These are phyloP conservation scores for Spergularia bocconei DNA, from an alignment of 148 eudicot genomes.

Conservation along the genomic window DNA sequence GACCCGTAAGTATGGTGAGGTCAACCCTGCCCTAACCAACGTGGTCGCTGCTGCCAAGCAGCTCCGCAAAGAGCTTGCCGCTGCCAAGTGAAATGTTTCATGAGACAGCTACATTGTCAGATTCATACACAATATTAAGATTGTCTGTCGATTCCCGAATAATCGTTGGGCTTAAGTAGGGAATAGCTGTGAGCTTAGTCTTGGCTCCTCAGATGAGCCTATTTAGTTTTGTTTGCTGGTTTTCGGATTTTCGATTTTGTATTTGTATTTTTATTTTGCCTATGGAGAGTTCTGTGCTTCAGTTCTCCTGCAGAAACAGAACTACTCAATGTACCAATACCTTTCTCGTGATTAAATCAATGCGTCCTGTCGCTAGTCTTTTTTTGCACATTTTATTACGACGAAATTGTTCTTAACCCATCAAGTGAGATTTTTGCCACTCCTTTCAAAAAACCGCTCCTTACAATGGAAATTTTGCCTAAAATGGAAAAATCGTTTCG, in stretches of 20 bases:
- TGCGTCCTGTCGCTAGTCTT: neutral
- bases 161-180: constrained; percentile 26
- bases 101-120: constrained; percentile 2
- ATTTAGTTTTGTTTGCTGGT: constrained; percentile 6
- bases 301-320: neutral
- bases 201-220: constrained; percentile 21
- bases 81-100: constrained; percentile 55
- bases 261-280: neutral
- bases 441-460: too few relatives aligned
- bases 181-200: constrained; percentile 22
- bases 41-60: constrained; percentile 92
- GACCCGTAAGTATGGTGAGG: constrained; percentile 89
- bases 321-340: constrained; percentile 23
- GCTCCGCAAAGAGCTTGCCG: constrained; percentile 74
- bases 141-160: constrained; percentile 24
- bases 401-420: too few relatives aligned
- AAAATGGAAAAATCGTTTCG: too few relatives aligned
- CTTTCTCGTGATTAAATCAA: constrained; percentile 2
- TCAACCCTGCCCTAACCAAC: constrained; percentile 70
- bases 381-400: neutral
- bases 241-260: constrained; percentile 7
- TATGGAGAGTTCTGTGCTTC: constrained; percentile 19
- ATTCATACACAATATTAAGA: constrained; percentile 27
- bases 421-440: too few relatives aligned
- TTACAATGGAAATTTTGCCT: too few relatives aligned